Percentiles rank a stretch among this genome's conserved stretches.
These are phyloP conservation scores for Aaosphaeria pasadenensis DNA, from an alignment of 2,329 filamentous ascomycete species.

Conservation along the genomic window DNA sequence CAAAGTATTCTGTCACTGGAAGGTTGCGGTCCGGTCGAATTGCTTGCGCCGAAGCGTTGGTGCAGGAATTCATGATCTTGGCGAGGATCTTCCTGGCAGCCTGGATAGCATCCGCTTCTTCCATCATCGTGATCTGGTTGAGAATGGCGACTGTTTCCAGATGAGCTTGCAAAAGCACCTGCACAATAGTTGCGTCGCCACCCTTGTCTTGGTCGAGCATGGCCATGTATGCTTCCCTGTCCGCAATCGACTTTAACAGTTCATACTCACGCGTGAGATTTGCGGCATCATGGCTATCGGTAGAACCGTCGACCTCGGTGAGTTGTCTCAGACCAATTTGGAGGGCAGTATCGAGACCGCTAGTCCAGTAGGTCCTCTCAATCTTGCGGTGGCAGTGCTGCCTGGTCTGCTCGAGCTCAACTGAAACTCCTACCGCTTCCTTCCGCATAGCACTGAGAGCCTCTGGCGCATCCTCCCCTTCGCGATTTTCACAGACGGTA, in stretches of 20 bases:
- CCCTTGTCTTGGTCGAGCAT: slow-evolving; percentile 81
- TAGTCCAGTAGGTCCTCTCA: slow-evolving; percentile 80
- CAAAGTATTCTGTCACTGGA: slow-evolving; percentile 61
- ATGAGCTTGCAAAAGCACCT: slow-evolving; percentile 82
- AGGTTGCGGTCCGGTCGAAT: slow-evolving; percentile 83
- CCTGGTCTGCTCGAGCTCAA: slow-evolving; percentile 84
- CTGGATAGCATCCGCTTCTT: slow-evolving; percentile 75
- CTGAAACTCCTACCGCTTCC: slow-evolving; percentile 81
- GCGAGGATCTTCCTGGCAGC: slow-evolving; percentile 75
- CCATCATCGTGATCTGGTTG: slow-evolving; percentile 76
- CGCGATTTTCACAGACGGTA: slow-evolving; percentile 68
- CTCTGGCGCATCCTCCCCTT: slow-evolving; percentile 63
- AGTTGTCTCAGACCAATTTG: slow-evolving; percentile 81
- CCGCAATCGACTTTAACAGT: slow-evolving; percentile 77
- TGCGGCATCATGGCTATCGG: slow-evolving; percentile 65
- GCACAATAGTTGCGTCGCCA: slow-evolving; percentile 73
- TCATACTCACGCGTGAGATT: slow-evolving; percentile 79
- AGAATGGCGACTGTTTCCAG: slow-evolving; percentile 88
- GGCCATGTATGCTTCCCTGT: slow-evolving; percentile 72
- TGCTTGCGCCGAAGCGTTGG: slow-evolving; percentile 72
- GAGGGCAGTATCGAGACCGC: slow-evolving; percentile 80
- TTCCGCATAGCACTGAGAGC: slow-evolving; percentile 76
- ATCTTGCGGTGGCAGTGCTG: slow-evolving; percentile 87
- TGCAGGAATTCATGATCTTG: slow-evolving; percentile 74
- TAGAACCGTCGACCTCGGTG: slow-evolving; percentile 62